Base-by-base conservation (phyloP, 2,329 filamentous ascomycete species). In the Helminthosporium solani region DNA sequence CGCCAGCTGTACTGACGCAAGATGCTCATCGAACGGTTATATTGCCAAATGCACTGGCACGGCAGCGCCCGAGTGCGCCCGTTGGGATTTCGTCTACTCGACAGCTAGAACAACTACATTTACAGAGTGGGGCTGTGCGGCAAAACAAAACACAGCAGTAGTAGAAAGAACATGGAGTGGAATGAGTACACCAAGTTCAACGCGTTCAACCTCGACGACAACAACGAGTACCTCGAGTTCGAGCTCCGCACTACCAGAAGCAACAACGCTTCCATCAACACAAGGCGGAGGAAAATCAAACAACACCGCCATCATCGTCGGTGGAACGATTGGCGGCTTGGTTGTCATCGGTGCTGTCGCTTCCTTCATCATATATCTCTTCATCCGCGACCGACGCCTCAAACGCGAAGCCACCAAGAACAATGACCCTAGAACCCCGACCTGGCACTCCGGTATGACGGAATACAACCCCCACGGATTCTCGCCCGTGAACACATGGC, bases 261-360 rank as follows among this genome's bases (percentile, higher is more conserved):
- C 47, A 15, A 36, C 53, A 19, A 7, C 34, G 7, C 28, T 43
- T 1, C 11, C 45, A 8, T 34, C 33, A 5, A 49, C 40, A 15
- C 38, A 37, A 8, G 20, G 5, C 23, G 16, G n/a, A 9, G 31
- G 40, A n/a, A 47, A 47, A 3, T 55, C 53, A 23, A 52, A 53
- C 2, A 48, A 51, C 33, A 39, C 67, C 8, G 64, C 54, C n/a
- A 57, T 59, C 9, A 68, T 70, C 14, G 54, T 66, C 8, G 66
- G 67, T 40, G 64, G 63, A 21, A 66, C 64, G 4, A 44, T 70
- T 7, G 64, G 63, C 27, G 66, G 60, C 1, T 54, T 66, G 27
- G 47, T 54, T 7, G 54, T 60, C 25, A 11, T 68, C 23, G 59
- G 50, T 19, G 54, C 59, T 35, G 47, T 67, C 34, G 49, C 52